Base-by-base conservation (phyloP, 2,329 filamentous ascomycete genomes). In the Sphaerulina populicola region DNA sequence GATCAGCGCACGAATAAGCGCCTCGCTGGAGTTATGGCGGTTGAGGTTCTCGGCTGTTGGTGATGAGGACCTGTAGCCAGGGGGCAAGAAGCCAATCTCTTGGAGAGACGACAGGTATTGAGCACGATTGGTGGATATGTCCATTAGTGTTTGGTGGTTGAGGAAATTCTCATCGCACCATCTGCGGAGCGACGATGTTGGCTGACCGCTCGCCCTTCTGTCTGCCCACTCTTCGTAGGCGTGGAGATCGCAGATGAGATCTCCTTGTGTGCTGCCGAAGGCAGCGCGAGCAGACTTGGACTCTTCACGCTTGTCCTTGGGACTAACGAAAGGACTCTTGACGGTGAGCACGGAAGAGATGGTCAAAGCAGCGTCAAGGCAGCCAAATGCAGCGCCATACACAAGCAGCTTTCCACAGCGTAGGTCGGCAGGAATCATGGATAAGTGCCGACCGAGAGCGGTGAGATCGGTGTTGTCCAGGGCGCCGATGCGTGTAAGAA, bases 331-430 rank as follows among this genome's bases (percentile, higher is more conserved):
- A 0, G 93, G 91, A 56, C 83, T 88, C 62, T 83, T 84, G 27
- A 87, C 85, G 49, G 89, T 96, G n/a, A 98, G 76, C 37, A 97
- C 93, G 7, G 90, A 85, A 1, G 93, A 88, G 56, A 97, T 90
- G 2, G 86, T 89, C 49, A 97, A 77, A 59, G 85, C 89, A 47
- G 91, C 82, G 62, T 95, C 88, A 6, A 97, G 77, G 64, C 91
- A 97, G 31, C 87, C 87, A 64, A 98, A 97, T 52, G 94, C 89
- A 12, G 88, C 85, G 5, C 93, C 93, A 64, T 94, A 95, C 3
- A 98, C 87, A 77, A 98, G 88, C 31, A 98, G 77, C 69, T 98
- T 98, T 41, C 87, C 88, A 66, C 89, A 94, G 27, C 91, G 82
- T 43, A 98, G 76, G 64, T 98, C 93, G 0, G 91, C 88, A 1